phyloP scores from a whole-genome alignment of 2,329 filamentous ascomycete genomes.

The Hypoxylon sp. region DNA sequence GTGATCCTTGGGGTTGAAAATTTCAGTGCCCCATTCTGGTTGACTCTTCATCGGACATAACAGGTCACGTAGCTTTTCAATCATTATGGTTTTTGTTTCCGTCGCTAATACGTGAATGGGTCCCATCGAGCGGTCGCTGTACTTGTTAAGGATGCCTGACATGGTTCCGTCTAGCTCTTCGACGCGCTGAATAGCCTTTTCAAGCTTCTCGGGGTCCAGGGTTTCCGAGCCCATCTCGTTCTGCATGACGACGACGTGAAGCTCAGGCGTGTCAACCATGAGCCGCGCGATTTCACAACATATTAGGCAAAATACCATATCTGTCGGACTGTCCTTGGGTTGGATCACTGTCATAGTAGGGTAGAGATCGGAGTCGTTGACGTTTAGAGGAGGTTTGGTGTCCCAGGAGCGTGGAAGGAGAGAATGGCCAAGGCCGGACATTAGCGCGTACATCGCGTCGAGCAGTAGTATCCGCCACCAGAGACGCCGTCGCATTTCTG shows the following conservation, averaged over 20 bases:
- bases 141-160: slow-evolving; percentile 60
- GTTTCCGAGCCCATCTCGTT: slow-evolving; percentile 53
- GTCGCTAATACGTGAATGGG: slow-evolving; percentile 64
- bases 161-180: slow-evolving; percentile 58
- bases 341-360: slow-evolving; percentile 64
- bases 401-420: slow-evolving; percentile 66
- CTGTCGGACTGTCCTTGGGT: slow-evolving; percentile 67
- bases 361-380: slow-evolving; percentile 70
- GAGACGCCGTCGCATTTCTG: slow-evolving; percentile 74
- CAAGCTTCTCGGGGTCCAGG: slow-evolving; percentile 49
- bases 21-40: slow-evolving; percentile 63
- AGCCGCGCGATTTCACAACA: slow-evolving; percentile 63
- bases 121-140: slow-evolving; percentile 64
- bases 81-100: slow-evolving; percentile 60
- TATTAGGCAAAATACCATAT: slow-evolving; percentile 69
- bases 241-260: slow-evolving; percentile 64
- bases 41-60: slow-evolving; percentile 60
- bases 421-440: slow-evolving; percentile 67
- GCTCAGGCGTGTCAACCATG: slow-evolving; percentile 60
- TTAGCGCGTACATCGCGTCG: slow-evolving; percentile 67
- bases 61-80: slow-evolving; percentile 62
- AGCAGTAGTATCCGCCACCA: slow-evolving; percentile 74
- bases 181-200: slow-evolving; percentile 58
- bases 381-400: slow-evolving; percentile 66
- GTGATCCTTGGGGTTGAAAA: slow-evolving; percentile 63